Evolutionary conservation across 192 early-diverging fungal species (phyloP), one percentile per base, ranked within the genome.

Genomic region (Linderina pennispora): DNA sequence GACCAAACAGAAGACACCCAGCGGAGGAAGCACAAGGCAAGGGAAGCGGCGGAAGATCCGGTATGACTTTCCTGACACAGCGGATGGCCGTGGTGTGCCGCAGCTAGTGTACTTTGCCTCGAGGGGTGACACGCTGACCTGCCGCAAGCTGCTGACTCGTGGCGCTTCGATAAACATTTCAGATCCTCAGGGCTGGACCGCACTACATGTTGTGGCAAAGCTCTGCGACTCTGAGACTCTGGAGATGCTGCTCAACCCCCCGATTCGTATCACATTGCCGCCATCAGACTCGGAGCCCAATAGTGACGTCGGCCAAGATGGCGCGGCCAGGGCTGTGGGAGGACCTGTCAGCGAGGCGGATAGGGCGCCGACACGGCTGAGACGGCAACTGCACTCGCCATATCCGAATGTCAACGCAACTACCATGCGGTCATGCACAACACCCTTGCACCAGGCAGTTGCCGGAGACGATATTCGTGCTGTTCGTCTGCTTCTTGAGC

Each of bases 101-200:
- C 68, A 64, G 49, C 57, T 72, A 5, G 62, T 65, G 1, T 64
- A 64, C 33, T 64, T 64, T 55, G 68, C 62, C 20, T 48, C 61
- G 8, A 63, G 53, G 16, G 68, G 62, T 18, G 68, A 72, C 35
- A 36, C 52, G 3, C 31, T 26, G 1, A 39, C 45, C 2, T 72
- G 68, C 23, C 52, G 53, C 16, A 59, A 63, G 49, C 53, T 72
- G 21, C 53, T 72, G n/a, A 26, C 53, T 26, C 51, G 56, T 13
- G 68, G 68, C 19, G 62, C 68, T 9, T 36, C 51, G 6, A 52
- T 72, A 11, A 45, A 43, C 46, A 36, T 17, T 16, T 41, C 53
- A 0, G 62, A 72, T 35, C 41, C 49, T 23, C 61, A 53, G 31
- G 68, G 68, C 2, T 59, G 53, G 36, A 60, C 62, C n/a, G 48